Percentiles rank a stretch among this genome's conserved stretches.
These are phyloP conservation scores for Phytophthora cryptogea DNA, from an alignment of 352 stramenopile genomes.

Conservation along the genomic window DNA sequence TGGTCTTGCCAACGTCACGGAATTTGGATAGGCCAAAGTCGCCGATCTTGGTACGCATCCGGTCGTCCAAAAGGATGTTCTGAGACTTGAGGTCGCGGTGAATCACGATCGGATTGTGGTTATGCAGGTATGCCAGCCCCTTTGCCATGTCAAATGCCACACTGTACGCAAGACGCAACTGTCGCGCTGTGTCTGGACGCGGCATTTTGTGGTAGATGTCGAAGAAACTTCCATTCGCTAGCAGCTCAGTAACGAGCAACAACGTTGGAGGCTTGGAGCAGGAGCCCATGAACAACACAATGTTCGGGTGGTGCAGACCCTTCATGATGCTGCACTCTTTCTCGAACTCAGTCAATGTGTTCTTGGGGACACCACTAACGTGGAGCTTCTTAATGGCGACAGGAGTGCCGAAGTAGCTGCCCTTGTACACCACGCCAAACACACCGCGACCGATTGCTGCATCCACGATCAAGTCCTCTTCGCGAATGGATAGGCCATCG, in stretches of 20 bases:
- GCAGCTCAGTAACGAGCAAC: conserved; percentile 95
- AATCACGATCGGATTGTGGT: conserved; percentile 97
- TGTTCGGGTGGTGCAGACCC: conserved; percentile 96
- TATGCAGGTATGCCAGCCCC: conserved; percentile 97
- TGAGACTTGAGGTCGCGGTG: conserved; percentile 91
- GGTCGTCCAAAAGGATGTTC: conserved; percentile 82
- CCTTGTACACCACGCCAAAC: conserved; percentile 85
- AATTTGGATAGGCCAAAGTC: conserved; percentile 87
- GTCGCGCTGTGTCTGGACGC: conserved; percentile 50
- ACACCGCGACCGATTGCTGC: conserved; percentile 73
- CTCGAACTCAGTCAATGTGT: conserved; percentile 81
- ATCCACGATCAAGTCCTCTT: conserved; percentile 79
- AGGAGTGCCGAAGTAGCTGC: conserved; percentile 82
- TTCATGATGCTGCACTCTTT: conserved; percentile 89
- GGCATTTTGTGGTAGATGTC: conserved; percentile 89
- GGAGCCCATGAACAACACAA: conserved; percentile 98
- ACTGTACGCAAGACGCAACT: conserved; percentile 73
- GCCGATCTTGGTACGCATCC: conserved; percentile 86
- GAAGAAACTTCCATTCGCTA: conserved; percentile 84
- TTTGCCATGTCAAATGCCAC: conserved; percentile 91
- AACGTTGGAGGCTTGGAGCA: conserved; percentile 97
- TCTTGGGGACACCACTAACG: conserved; percentile 78
- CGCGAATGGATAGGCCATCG: conserved; percentile 76
- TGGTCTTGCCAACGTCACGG: conserved; percentile 85
- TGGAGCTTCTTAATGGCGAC: conserved; percentile 88